These are phyloP conservation scores for Sambucus nigra DNA, from an alignment of 129 eudicot genomes.

Conservation along the genomic window DNA sequence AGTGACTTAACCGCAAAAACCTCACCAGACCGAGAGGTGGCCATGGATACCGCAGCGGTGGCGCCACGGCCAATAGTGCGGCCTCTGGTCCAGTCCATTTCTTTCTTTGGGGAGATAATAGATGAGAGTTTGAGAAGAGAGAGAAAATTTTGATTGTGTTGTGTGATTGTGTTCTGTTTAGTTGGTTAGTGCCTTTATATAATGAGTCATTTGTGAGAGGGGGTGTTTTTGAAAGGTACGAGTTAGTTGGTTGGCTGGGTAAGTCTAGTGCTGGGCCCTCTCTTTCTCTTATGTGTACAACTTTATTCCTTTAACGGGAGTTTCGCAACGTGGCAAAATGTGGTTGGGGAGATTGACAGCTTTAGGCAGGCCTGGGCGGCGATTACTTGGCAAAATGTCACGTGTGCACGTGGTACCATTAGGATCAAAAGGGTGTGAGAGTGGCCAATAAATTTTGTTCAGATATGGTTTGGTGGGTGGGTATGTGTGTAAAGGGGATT, in stretches of 20 bases:
- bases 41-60: slow-evolving; percentile 60
- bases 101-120: slow-evolving; percentile 3
- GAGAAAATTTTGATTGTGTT: neutral
- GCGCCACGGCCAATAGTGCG: slow-evolving; percentile 65
- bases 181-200: slow-evolving; percentile 20
- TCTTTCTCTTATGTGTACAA: slow-evolving; percentile 10
- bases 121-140: too few relatives aligned
- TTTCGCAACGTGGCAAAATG: slow-evolving; percentile 35
- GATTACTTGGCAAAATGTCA: slow-evolving; percentile 29
- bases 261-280: slow-evolving; percentile 27
- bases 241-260: slow-evolving; percentile 48
- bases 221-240: slow-evolving; percentile 20
- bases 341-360: slow-evolving; percentile 21
- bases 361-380: slow-evolving; percentile 34
- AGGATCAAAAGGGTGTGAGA: slow-evolving; percentile 11
- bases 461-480: slow-evolving; percentile 30
- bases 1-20: slow-evolving; percentile 53
- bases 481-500: slow-evolving; percentile 8
- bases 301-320: slow-evolving; percentile 29
- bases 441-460: slow-evolving; percentile 11
- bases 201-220: neutral
- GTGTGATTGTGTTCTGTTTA: slow-evolving; percentile 2
- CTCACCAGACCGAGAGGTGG: slow-evolving; percentile 38
- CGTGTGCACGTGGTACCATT: slow-evolving; percentile 29
- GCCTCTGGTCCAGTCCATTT: slow-evolving; percentile 83